Evolutionary conservation across 2,329 filamentous ascomycete species (phyloP), one percentile per base, ranked within the genome.

Genomic region (Penicillium hordei): DNA sequence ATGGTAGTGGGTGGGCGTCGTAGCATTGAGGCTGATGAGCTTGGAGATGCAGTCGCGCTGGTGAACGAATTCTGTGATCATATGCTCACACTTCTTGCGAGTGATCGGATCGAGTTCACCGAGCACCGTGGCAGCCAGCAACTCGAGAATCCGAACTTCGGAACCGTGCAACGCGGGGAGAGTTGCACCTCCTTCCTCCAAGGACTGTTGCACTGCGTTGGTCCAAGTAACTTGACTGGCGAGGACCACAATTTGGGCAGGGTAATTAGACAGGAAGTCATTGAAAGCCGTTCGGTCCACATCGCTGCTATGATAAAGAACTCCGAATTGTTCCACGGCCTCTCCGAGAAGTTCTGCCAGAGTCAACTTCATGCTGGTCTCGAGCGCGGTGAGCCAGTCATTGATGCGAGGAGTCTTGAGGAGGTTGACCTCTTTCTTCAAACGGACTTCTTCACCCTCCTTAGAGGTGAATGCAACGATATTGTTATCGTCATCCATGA

Each of bases 1-100:
- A 63, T 95, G 78, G 72, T 96, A 92, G 72, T 99, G 90, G 19
- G 84, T 89, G 17, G 91, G 82, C 9, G 88, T 86, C 51, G 82
- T 85, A 27, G 94, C 94, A 57, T 89, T 88, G 45, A 85, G 81
- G 45, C 88, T 83, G 48, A 93, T 84, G 27, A 99, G 85, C 75
- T 91, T 95, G 70, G 93, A 89, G 63, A 97, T 94, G 19, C 89
- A 86, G 74, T 99, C 94, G 60, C 94, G 89, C 75, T 99, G 95
- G 73, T 99, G 94, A 15, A 99, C 94, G 71, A 94, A 97, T 74
- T 99, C 95, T 0, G 95, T 99, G 71, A 99, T 99, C 64, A 99
- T 84, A 76, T 97, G 93, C 75, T 99, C 94, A 76, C 93, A 99
- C 80, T 96, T 97, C 82, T 96, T 96, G 61, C 94, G 86, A 70